Evolutionary conservation across 495 filamentous ascomycete genomes (phyloP), one percentile per base, ranked within the genome.

Genomic region (Aspergillus nidulans): DNA sequence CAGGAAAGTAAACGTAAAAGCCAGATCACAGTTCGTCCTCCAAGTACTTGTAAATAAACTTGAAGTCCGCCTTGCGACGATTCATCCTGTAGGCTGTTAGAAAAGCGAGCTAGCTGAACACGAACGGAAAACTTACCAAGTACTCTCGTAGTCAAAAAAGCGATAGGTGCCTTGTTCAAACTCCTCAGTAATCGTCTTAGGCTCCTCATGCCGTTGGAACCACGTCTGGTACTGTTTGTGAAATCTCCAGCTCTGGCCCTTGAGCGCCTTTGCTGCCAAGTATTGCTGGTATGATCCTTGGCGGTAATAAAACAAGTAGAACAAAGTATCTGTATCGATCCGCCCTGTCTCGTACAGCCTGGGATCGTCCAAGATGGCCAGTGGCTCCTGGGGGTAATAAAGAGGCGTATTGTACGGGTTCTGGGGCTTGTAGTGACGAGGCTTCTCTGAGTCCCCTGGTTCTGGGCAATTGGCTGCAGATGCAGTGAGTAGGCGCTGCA

Each of bases 171-270:
- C 94, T 71, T 98, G 92, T 75, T 98, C 94, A 57, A 88, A 97
- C 68, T 98, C 94, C 66, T 98, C 95, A 0, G 94, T 97, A 64
- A 98, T 98, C 41, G 83, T 89, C 75, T 98, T 97, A 18, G 94
- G 94, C 75, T 98, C 94, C 65, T 98, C 94, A 61, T 98, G 94
- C 38, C 94, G 81, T 70, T 98, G 94, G 59, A 98, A 98, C 94
- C 94, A 98, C 9, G 94, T 98, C 68, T 98, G 94, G 67, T 97
- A 98, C 68, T 97, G 94, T 74, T 97, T 98, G 69, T 98, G 94
- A 70, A 98, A 98, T 28, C 94, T 80, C 94, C 94, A 98, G 66
- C 94, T 97, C 70, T 97, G 92, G 57, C 88, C 86, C 65, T 97
- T 97, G 28, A 98, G 74, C 18, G 94, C 89, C 70, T 95, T 96